Evolutionary conservation across 192 early-diverging fungal genomes (phyloP).

Genomic region (Lobosporangium transversale): DNA sequence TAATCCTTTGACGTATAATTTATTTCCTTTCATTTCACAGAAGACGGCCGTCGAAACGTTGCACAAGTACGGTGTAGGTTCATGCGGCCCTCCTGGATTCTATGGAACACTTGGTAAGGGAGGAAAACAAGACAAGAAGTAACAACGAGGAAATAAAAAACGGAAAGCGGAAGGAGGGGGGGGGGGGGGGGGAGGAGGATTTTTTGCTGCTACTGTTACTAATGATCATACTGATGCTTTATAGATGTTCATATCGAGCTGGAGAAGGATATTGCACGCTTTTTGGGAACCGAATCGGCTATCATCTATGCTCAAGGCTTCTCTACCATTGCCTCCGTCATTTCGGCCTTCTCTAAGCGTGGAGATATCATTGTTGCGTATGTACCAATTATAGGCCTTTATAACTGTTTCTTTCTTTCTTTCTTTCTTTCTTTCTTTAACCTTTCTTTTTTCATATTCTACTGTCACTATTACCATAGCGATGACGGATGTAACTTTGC

Average conservation of each 20-base stretch:
- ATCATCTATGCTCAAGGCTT: constrained; percentile 97
- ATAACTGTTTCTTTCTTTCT: neutral
- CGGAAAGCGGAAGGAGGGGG: no score
- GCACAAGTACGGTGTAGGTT: constrained; percentile 93
- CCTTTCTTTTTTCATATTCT: neutral
- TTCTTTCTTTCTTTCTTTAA: neutral
- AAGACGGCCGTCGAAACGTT: constrained; percentile 87
- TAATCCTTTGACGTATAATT: no score
- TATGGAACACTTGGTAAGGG: constrained; percentile 78
- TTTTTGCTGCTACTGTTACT: neutral
- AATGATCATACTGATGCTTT: neutral
- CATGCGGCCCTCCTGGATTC: constrained; percentile 95
- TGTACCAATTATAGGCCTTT: constrained; percentile 24
- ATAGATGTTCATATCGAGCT: constrained; percentile 94
- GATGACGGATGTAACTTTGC: constrained; percentile 90
- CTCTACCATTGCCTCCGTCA: constrained; percentile 89
- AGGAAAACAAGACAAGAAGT: neutral
- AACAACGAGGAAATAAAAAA: no score
- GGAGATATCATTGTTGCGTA: constrained; percentile 92
- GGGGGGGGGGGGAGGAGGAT: no score
- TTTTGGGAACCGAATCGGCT: constrained; percentile 82
- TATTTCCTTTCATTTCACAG: constrained; percentile 14
- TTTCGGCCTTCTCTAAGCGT: constrained; percentile 95
- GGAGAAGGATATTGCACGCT: constrained; percentile 84
- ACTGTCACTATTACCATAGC: constrained; percentile 47